Evolutionary conservation across 176 grass and related monocot genomes (phyloP), one percentile per base, ranked within the genome.

Genomic region (Musa itinerans): DNA sequence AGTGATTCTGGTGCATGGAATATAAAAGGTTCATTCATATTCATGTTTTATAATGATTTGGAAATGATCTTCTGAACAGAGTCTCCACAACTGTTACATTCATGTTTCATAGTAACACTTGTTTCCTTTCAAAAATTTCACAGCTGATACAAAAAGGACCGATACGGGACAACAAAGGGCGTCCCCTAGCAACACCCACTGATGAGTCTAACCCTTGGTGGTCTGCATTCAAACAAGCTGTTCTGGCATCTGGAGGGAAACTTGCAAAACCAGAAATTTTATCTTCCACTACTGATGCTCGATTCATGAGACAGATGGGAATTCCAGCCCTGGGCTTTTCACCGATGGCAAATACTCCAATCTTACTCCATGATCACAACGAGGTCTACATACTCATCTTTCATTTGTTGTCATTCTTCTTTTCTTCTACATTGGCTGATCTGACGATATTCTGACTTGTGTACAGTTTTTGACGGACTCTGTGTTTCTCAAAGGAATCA

Each of bases 191-290:
- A 25, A 96, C 92, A 14, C 72, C 76, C 71, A 84, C 92, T n/a
- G 84, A 96, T 24, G 89, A 84, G n/a, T 92, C 92, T 48, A 96
- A 96, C 57, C 87, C 89, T 17, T 96, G 89, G 89, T 96, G 92
- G 86, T 51, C 80, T 75, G 69, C 83, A 20, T 98, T 98, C 56
- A 78, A 93, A 71, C 78, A 91, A 52, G 94, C 86, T 53, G 69
- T 93, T 14, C 24, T 80, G 7, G 81, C 90, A 17, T 86, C 90
- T 0, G 94, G 88, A 26, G 88, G 83, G 20, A 91, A 86, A 64
- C 82, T 98, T 74, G 65, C 83, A 58, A 93, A 83, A 54, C 95
- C 95, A 10, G 90, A 98, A 76, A 98, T 93, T 61, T 87, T 98
- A 76, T 78, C 82, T 52, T 93, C 90, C 29, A 89, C 88, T 8